Percentiles rank a stretch among this genome's conserved stretches.
Evolutionary conservation across 129 eudicot genomes (phyloP).

Genomic region (Flaveria trinervia): DNA sequence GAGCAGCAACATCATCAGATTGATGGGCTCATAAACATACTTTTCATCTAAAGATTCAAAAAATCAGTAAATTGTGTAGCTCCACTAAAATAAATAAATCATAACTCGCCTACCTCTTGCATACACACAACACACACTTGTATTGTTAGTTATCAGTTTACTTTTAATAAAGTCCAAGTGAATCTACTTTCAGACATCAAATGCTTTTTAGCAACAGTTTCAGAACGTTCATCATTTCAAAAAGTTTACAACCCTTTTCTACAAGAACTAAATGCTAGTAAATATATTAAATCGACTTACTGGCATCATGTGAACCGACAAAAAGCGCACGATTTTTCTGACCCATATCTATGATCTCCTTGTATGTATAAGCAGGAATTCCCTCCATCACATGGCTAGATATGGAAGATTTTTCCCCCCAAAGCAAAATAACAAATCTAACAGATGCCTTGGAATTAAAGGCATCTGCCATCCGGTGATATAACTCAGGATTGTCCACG

Average conservation of each 20-base stretch:
- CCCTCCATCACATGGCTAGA: conserved; percentile 39
- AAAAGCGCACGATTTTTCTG: conserved; percentile 54
- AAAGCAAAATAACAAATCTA: conserved; percentile 68
- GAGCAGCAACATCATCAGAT: conserved; percentile 81
- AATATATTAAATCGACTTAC: conserved; percentile 55
- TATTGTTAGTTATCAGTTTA: not conserved
- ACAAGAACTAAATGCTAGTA: conserved; percentile 14
- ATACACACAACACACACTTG: not conserved
- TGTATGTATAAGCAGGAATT: conserved; percentile 62
- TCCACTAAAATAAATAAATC: not conserved
- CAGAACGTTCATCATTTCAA: not conserved
- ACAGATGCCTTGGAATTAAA: conserved; percentile 55
- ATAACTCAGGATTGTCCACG: conserved; percentile 86
- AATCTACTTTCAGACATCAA: conserved; percentile 1
- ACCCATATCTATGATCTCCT: conserved; percentile 75
- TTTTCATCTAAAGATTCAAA: conserved; percentile 52
- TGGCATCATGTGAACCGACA: conserved; percentile 68
- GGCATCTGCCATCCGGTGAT: conserved; percentile 55
- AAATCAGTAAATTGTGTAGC: conserved; percentile 11
- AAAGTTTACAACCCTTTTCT: not conserved
- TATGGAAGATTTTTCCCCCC: conserved; percentile 84
- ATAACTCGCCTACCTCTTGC: not conserved
- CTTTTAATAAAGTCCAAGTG: not conserved
- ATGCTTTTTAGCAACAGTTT: not conserved
- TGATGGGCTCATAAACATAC: conserved; percentile 68